A percentile compares a stretch with the other conserved stretches of the same genome.
These are phyloP conservation scores for Prunus padus DNA, from an alignment of 306 rosid species.

Conservation along the genomic window DNA sequence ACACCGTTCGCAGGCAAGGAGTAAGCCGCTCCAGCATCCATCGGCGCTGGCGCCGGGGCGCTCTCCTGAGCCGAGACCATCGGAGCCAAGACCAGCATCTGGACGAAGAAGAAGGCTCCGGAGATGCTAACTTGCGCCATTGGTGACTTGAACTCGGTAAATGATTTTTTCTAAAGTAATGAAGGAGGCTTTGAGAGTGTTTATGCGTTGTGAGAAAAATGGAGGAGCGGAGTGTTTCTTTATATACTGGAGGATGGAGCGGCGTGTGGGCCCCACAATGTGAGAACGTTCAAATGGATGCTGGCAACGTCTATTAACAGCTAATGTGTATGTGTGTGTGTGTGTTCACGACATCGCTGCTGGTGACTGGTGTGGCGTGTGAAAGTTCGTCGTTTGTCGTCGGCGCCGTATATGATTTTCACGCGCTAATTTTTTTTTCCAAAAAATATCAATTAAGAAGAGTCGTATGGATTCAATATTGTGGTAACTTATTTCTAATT, in stretches of 20 bases:
- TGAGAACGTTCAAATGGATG: no score
- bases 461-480: no score
- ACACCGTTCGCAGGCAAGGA: slow-evolving; percentile 23
- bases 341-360: no score
- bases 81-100: slow-evolving; percentile 8
- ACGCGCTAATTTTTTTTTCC: no score
- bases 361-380: no score
- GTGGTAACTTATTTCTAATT: no score
- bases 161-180: not conserved
- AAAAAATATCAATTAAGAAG: no score
- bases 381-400: no score
- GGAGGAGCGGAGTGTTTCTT: not conserved
- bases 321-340: no score
- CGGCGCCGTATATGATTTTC: no score
- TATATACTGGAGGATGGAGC: not conserved
- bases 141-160: not conserved
- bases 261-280: not conserved
- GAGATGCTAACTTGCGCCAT: slow-evolving; percentile 23
- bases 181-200: not conserved
- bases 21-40: slow-evolving; percentile 18
- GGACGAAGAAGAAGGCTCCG: slow-evolving; percentile 15
- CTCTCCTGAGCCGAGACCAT: slow-evolving; percentile 20
- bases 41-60: slow-evolving; percentile 11
- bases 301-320: no score
- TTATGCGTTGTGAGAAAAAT: not conserved